Percentiles rank a stretch among this genome's conserved stretches.
Evolutionary conservation across 768 basidiomycete species (phyloP).

Genomic region (Termitomyces sp.): DNA sequence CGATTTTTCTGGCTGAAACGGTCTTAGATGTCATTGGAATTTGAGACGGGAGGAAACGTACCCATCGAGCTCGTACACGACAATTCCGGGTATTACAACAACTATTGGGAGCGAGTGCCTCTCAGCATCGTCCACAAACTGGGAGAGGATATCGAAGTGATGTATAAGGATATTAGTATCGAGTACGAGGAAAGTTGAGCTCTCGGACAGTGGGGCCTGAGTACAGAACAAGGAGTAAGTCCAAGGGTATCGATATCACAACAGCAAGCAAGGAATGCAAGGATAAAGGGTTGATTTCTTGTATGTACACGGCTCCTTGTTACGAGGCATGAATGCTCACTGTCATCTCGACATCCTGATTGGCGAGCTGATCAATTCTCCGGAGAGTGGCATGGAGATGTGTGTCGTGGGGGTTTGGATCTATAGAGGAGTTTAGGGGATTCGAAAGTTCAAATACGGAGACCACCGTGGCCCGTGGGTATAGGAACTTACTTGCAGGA

Average conservation of each 20-base stretch:
- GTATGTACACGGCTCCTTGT: slow-evolving; percentile 2
- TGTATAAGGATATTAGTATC: slow-evolving; percentile 81
- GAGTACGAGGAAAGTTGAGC: slow-evolving; percentile 51
- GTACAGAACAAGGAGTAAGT: slow-evolving; percentile 5
- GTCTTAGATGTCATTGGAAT: not conserved
- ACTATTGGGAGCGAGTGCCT: slow-evolving; percentile 43
- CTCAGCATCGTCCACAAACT: slow-evolving; percentile 64
- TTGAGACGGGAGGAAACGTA: slow-evolving; percentile 21
- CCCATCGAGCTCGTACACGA: slow-evolving; percentile 78
- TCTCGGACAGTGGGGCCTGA: slow-evolving; percentile 41
- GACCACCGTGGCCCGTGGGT: no score
- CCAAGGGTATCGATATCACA: not conserved
- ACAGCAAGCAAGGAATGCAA: slow-evolving; percentile 1
- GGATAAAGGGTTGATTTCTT: not conserved
- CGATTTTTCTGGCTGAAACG: slow-evolving; percentile 45
- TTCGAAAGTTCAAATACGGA: no score
- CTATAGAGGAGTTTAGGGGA: not conserved
- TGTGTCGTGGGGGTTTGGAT: slow-evolving; percentile 16
- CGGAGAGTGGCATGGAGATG: slow-evolving; percentile 41
- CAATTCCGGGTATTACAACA: slow-evolving; percentile 69
- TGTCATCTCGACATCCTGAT: slow-evolving; percentile 73
- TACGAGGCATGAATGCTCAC: slow-evolving; percentile 31
- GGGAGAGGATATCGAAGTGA: slow-evolving; percentile 58
- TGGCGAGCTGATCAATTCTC: slow-evolving; percentile 52
- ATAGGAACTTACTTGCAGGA: slow-evolving; percentile 10